These are phyloP conservation scores for Phialemonium atrogriseum DNA, from an alignment of 2,329 filamentous ascomycete genomes.

Conservation along the genomic window DNA sequence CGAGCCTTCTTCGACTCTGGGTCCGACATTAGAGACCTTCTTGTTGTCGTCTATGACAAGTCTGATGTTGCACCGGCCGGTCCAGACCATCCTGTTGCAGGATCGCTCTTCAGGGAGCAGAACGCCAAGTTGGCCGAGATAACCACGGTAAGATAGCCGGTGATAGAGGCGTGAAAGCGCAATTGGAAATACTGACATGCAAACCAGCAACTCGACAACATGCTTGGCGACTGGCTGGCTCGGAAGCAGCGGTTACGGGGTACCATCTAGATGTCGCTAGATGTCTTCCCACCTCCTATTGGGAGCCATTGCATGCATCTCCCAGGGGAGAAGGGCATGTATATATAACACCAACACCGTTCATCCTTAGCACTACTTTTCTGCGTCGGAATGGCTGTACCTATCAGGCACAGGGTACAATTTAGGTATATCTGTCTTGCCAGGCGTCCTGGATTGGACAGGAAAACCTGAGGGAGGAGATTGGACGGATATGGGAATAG, in stretches of 20 bases:
- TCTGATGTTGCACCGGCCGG: constrained; percentile 71
- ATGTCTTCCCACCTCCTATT: neutral
- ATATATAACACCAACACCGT: no score
- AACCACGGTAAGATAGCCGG: constrained; percentile 51
- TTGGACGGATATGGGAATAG: no score
- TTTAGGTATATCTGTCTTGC: no score
- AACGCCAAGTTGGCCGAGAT: constrained; percentile 81
- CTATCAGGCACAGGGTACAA: no score
- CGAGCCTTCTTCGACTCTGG: constrained; percentile 87
- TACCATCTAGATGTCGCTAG: constrained; percentile 24
- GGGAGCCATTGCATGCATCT: no score
- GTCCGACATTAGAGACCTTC: constrained; percentile 78
- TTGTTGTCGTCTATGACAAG: constrained; percentile 89
- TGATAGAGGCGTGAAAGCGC: neutral
- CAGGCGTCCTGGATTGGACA: no score
- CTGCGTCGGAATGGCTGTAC: no score
- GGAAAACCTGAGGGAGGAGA: no score
- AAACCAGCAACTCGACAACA: constrained; percentile 66
- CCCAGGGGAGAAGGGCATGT: no score
- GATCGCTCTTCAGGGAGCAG: constrained; percentile 76
- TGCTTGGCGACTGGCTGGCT: constrained; percentile 76
- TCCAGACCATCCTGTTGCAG: constrained; percentile 77
- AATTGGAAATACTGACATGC: neutral
- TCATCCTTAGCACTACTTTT: no score
- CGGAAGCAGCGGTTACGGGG: constrained; percentile 56